Evolutionary conservation across 495 filamentous ascomycete genomes (phyloP).

Genomic region (Xylaria scruposa): DNA sequence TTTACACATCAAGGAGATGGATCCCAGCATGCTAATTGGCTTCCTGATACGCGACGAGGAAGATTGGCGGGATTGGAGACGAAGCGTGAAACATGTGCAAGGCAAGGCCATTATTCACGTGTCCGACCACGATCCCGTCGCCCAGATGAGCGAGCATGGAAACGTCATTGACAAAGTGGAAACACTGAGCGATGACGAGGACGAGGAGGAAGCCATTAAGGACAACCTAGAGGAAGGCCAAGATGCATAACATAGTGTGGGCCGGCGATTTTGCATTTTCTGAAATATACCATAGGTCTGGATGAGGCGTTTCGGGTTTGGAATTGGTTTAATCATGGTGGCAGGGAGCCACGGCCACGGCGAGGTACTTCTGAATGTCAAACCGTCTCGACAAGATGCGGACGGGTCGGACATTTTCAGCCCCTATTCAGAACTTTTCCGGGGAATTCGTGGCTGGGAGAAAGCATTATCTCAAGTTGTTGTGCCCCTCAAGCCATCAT

Average conservation of each 20-base stretch:
- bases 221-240: slow-evolving; percentile 41
- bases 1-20: slow-evolving; percentile 89
- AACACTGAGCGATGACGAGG: slow-evolving; percentile 69
- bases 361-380: slow-evolving; percentile 15
- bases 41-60: slow-evolving; percentile 83
- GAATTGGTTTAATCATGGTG: slow-evolving; percentile 19
- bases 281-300: slow-evolving; percentile 34
- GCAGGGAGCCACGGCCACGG: neutral
- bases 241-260: slow-evolving; percentile 36
- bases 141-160: slow-evolving; percentile 63
- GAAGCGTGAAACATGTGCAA: slow-evolving; percentile 67
- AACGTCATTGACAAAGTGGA: slow-evolving; percentile 91
- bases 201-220: slow-evolving; percentile 57
- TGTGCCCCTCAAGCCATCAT: neutral
- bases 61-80: slow-evolving; percentile 86
- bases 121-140: slow-evolving; percentile 65
- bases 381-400: neutral
- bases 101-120: slow-evolving; percentile 89
- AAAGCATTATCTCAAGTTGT: neutral
- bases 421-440: neutral
- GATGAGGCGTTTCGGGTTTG: slow-evolving; percentile 24
- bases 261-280: slow-evolving; percentile 12
- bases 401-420: neutral
- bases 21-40: slow-evolving; percentile 98
- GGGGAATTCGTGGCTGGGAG: neutral